phyloP scores from a whole-genome alignment of 805 yeast genomes.

The Ogataea henricii region DNA sequence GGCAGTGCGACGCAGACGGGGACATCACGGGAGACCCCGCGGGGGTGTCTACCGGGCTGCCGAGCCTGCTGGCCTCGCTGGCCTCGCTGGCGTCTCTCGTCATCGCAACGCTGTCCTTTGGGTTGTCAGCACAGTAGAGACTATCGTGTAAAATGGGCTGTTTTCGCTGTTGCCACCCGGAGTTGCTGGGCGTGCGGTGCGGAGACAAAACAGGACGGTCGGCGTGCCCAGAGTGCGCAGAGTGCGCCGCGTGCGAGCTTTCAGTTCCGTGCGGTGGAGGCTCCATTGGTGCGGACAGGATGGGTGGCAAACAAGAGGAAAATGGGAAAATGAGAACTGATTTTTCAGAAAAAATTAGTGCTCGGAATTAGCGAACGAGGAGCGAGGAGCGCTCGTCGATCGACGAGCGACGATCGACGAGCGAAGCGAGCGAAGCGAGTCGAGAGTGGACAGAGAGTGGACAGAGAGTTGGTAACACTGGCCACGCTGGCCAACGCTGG shows the following conservation, averaged over 20 bases:
- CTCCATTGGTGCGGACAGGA: background rate
- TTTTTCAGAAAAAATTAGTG: background rate
- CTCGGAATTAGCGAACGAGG: background rate
- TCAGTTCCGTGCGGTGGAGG: background rate
- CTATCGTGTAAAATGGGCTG: slow-evolving; percentile 34
- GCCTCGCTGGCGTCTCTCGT: slow-evolving; percentile 11
- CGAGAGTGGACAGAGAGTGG: no score
- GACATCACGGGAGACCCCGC: background rate
- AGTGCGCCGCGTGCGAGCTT: background rate
- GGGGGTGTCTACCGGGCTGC: background rate
- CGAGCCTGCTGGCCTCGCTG: background rate
- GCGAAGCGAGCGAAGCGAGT: no score
- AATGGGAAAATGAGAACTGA: background rate
- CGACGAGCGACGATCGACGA: no score
- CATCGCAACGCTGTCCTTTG: slow-evolving; percentile 17
- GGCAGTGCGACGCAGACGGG: background rate
- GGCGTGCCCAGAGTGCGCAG: background rate
- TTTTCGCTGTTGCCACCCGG: slow-evolving; percentile 26
- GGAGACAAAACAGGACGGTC: background rate
- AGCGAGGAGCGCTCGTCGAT: no score
- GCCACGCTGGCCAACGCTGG: no score
- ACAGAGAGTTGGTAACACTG: no score
- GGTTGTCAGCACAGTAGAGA: slow-evolving; percentile 29
- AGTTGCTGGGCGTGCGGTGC: slow-evolving; percentile 10
- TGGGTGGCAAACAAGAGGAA: background rate